Conservation (phyloP, 106 monocot species). For the Dendrobium officinale region DNA sequence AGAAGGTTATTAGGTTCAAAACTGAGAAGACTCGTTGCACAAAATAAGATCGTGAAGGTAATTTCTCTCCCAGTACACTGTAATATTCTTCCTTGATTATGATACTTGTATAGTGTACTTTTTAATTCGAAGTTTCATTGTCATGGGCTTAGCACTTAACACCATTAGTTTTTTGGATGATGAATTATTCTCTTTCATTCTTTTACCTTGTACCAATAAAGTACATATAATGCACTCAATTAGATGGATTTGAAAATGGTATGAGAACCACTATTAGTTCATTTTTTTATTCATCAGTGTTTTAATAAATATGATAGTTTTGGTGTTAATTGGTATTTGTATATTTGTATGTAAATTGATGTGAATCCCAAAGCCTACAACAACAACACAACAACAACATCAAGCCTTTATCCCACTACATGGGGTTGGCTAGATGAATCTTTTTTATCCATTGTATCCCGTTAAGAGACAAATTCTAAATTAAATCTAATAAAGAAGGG, state of each 20-base stretch:
- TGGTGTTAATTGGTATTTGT: no score
- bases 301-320: no score
- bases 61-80: background rate
- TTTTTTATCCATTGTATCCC: no score
- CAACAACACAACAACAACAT: background rate
- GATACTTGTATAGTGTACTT: background rate
- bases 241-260: no score
- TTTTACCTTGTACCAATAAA: background rate
- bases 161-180: background rate
- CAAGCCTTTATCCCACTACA: no score
- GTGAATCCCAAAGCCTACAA: background rate
- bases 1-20: slow-evolving; percentile 59
- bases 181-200: slow-evolving; percentile 1
- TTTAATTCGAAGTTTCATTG: background rate
- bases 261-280: no score
- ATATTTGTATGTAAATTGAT: no score
- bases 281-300: no score
- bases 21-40: slow-evolving; percentile 51
- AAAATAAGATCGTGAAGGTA: slow-evolving; percentile 86
- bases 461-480: no score
- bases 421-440: no score
- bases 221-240: no score
- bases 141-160: background rate
- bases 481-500: no score
- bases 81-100: background rate